Evolutionary conservation across 169 alveolate genomes (phyloP).

Genomic region (Cryptosporidium viatorum): DNA sequence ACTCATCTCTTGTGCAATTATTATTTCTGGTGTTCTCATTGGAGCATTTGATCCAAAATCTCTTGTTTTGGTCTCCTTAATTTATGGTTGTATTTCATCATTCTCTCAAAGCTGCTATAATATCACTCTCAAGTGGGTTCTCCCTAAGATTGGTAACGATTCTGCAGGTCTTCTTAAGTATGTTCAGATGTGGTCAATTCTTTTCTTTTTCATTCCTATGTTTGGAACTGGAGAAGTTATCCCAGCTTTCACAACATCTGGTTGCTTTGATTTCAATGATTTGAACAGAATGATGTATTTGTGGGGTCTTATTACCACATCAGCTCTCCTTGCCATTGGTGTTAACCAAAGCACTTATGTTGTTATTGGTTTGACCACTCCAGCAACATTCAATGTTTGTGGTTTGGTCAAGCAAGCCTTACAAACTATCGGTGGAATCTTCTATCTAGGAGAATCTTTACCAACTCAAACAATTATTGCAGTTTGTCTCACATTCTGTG

Average conservation of each 20-base stretch:
- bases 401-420: slow-evolving; percentile 71
- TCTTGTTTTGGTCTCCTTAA: slow-evolving; percentile 43
- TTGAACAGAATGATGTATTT: slow-evolving; percentile 19
- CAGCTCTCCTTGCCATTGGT: slow-evolving; percentile 70
- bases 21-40: slow-evolving; percentile 63
- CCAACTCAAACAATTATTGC: slow-evolving; percentile 43
- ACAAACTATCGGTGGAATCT: slow-evolving; percentile 64
- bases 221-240: slow-evolving; percentile 72
- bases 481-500: slow-evolving; percentile 74
- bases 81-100: slow-evolving; percentile 68
- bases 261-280: slow-evolving; percentile 59
- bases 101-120: slow-evolving; percentile 71
- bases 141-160: slow-evolving; percentile 64
- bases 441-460: slow-evolving; percentile 40
- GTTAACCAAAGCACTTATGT: slow-evolving; percentile 70
- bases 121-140: slow-evolving; percentile 70
- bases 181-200: slow-evolving; percentile 67
- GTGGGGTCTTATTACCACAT: slow-evolving; percentile 59
- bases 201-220: slow-evolving; percentile 74
- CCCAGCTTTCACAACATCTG: slow-evolving; percentile 69
- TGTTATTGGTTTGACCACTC: slow-evolving; percentile 73
- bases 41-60: slow-evolving; percentile 75
- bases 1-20: slow-evolving; percentile 58
- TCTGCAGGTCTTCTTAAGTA: slow-evolving; percentile 58
- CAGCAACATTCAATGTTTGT: slow-evolving; percentile 74